Base-by-base conservation (phyloP, 1,284 basidiomycete species). In the Wallemia hederae region DNA sequence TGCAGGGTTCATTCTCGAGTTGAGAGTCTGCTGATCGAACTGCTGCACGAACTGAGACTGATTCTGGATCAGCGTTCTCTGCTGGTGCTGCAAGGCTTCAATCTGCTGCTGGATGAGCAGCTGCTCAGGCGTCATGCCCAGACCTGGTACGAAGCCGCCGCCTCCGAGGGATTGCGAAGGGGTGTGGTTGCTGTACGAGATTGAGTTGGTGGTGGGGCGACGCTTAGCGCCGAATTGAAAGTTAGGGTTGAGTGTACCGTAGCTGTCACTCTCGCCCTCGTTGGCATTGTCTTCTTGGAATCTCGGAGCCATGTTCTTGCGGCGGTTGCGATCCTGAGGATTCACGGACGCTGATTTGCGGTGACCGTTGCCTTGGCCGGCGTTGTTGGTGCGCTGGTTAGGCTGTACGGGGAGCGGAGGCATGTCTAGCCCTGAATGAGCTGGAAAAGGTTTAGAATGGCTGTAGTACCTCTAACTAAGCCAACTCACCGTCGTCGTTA, bases 71-170 rank as follows among this genome's bases (percentile, higher is more conserved):
- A 92, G 76, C 25, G 80, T 82, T 66, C 86, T 81, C 67, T 90
- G 87, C 67, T 90, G 83, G 59, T 87, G 85, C 68, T 91, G 88
- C 59, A 91, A 73, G 9, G 80, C 84, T 71, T 91, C 88, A 63
- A 92, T 92, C 72, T 91, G 85, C 66, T 71, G 84, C 71, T 92
- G 88, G 60, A 92, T 69, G 56, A 85, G 85, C 66, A 90, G 84
- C 77, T 91, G 87, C 70, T 89, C 85, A 24, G 85, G 85, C 83
- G 90, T 85, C 61, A 87, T 83, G 24, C 83, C 83, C 11, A 58
- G 56, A 14, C 9, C 15, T 14, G 19, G 25, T 24, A 25, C n/a
- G 7, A 24, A 26, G 15, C 7, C 25, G 24, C 15, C 15, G 2
- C 25, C 56, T 3, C 56, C 56, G 25, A 58, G 27, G 11, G 56